phyloP scores from a whole-genome alignment of 257 asterid species.

The Anisodus tanguticus region DNA sequence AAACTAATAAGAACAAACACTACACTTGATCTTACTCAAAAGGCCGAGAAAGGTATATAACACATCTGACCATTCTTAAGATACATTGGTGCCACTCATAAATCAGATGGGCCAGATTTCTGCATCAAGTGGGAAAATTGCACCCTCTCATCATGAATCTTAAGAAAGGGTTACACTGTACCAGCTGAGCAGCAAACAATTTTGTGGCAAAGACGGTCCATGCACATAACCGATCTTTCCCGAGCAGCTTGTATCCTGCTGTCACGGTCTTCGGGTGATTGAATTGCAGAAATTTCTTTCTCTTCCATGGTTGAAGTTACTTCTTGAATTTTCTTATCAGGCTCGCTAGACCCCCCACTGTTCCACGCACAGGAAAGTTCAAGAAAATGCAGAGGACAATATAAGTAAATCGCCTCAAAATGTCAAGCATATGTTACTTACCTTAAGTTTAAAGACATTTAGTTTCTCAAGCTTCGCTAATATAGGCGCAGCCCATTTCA shows the following conservation, averaged over 20 bases:
- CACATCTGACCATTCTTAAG: background rate
- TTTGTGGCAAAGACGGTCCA: conserved; percentile 3
- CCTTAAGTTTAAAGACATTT: conserved; percentile 68
- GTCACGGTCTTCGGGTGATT: conserved; percentile 41
- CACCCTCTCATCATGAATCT: background rate
- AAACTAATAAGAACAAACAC: background rate
- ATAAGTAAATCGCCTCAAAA: background rate
- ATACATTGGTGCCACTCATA: background rate
- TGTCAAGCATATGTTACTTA: conserved; percentile 31
- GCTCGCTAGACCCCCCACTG: conserved; percentile 59
- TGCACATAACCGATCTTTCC: conserved; percentile 28
- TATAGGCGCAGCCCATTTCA: conserved; percentile 79
- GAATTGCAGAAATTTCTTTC: conserved; percentile 34
- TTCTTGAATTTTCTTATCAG: conserved; percentile 43
- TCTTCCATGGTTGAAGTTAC: conserved; percentile 40
- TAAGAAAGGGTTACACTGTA: background rate
- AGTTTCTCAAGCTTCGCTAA: conserved; percentile 69
- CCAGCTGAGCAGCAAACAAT: background rate
- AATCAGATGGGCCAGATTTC: conserved; percentile 11
- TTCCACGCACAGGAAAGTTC: conserved; percentile 30
- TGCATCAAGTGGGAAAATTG: conserved; percentile 9
- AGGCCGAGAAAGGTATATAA: conserved; percentile 16
- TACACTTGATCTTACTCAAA: background rate
- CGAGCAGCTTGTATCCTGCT: conserved; percentile 52
- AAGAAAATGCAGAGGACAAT: conserved; percentile 20